Evolutionary conservation across 345 rosid genomes (phyloP).

Genomic region (Brassica incana): DNA sequence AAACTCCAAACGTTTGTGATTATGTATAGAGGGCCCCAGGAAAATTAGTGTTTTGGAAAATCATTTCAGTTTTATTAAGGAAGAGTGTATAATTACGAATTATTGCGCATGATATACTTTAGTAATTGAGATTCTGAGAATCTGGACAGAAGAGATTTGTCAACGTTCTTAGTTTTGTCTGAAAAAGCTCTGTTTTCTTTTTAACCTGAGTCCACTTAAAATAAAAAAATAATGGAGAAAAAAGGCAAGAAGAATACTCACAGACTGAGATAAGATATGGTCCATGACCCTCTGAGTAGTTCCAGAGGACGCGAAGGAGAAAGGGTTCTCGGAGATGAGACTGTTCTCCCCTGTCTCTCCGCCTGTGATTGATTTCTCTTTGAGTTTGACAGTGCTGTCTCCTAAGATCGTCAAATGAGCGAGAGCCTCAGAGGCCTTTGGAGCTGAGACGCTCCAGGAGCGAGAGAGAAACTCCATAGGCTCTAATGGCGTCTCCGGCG

Average conservation of each 20-base stretch:
- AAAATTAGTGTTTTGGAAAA: constrained; percentile 1
- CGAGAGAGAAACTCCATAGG: constrained; percentile 97
- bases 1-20: constrained; percentile 30
- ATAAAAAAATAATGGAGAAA: neutral
- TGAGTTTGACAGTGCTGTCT: neutral
- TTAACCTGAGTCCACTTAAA: neutral
- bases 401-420: neutral
- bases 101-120: constrained; percentile 26
- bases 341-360: constrained; percentile 52
- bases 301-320: constrained; percentile 79
- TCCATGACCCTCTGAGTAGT: constrained; percentile 92
- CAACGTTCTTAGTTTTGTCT: constrained; percentile 22
- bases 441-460: constrained; percentile 91
- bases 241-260: constrained; percentile 39
- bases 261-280: constrained; percentile 92
- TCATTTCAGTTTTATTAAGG: constrained; percentile 20
- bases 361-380: constrained; percentile 33
- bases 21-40: constrained; percentile 19
- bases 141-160: neutral
- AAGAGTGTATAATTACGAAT: constrained; percentile 19
- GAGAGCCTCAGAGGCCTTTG: constrained; percentile 70
- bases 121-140: constrained; percentile 3
- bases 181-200: constrained; percentile 23
- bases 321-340: constrained; percentile 70
- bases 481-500: constrained; percentile 83